Evolutionary conservation across 345 rosid species (phyloP).

Genomic region (Mangifera indica): DNA sequence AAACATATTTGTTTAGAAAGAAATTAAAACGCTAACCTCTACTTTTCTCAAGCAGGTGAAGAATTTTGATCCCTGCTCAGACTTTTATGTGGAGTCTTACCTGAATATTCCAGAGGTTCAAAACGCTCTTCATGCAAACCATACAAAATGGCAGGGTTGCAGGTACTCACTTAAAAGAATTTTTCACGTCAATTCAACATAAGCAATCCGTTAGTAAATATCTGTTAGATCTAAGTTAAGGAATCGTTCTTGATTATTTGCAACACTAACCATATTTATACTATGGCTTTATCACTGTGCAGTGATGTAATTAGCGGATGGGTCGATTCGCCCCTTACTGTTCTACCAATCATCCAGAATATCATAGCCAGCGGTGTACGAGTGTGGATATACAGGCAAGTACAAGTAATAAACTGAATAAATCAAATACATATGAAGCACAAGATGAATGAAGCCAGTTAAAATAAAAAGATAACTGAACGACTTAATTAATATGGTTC

Average conservation of each 20-base stretch:
- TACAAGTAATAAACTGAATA: no score
- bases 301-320: slow-evolving; percentile 6
- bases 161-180: slow-evolving; percentile 17
- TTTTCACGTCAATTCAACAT: no score
- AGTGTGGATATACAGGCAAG: slow-evolving; percentile 51
- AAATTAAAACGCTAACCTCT: no score
- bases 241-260: background rate
- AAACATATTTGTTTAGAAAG: no score
- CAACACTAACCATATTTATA: background rate
- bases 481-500: no score
- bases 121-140: slow-evolving; percentile 43
- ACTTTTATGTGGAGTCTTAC: slow-evolving; percentile 26
- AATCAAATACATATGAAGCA: no score
- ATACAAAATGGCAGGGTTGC: slow-evolving; percentile 37
- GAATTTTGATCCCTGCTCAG: slow-evolving; percentile 41
- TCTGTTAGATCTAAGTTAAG: no score
- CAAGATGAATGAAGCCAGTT: background rate
- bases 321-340: slow-evolving; percentile 28
- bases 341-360: slow-evolving; percentile 41
- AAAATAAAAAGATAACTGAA: no score
- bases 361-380: slow-evolving; percentile 36
- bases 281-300: background rate
- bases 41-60: background rate
- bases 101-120: slow-evolving; percentile 43
- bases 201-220: no score